These are phyloP conservation scores for Fusarium caatingaense DNA, from an alignment of 2,329 filamentous ascomycete species.

Conservation along the genomic window DNA sequence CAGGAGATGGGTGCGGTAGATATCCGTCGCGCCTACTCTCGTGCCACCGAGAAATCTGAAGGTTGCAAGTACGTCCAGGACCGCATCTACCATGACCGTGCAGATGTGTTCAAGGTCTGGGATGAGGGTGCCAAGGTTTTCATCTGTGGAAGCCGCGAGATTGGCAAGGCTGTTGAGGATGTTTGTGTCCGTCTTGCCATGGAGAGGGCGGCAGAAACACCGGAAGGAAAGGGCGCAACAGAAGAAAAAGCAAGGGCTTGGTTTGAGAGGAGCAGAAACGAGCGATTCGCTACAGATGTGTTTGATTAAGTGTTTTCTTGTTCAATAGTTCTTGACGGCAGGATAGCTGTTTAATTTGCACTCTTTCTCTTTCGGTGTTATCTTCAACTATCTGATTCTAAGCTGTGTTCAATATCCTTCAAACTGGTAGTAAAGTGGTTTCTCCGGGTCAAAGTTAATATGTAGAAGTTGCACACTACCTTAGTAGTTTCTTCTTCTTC, in stretches of 20 bases:
- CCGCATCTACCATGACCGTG: constrained; percentile 52
- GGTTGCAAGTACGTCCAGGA: constrained; percentile 64
- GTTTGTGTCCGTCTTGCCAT: constrained; percentile 52
- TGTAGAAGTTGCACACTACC: background rate
- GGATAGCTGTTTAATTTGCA: background rate
- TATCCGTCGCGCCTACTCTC: constrained; percentile 67
- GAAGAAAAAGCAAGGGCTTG: constrained; percentile 57
- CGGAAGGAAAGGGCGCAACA: constrained; percentile 43
- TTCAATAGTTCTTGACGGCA: background rate
- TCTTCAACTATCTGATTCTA: background rate
- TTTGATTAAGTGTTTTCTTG: constrained; percentile 59
- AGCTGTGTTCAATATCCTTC: background rate
- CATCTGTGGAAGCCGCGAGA: constrained; percentile 70
- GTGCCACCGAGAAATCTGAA: constrained; percentile 54
- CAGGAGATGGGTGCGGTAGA: constrained; percentile 60
- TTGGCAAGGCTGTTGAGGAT: constrained; percentile 61
- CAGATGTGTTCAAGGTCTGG: constrained; percentile 55
- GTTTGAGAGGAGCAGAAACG: constrained; percentile 64
- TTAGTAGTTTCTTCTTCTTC: background rate
- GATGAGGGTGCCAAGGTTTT: constrained; percentile 65
- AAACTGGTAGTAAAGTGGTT: background rate
- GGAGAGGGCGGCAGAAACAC: constrained; percentile 45
- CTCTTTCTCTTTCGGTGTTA: background rate
- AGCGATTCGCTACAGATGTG: constrained; percentile 70
- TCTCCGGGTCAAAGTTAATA: background rate